Evolutionary conservation across 139 green algal species (phyloP), one percentile per base, ranked within the genome.

Genomic region (Haematococcus lacustris): DNA sequence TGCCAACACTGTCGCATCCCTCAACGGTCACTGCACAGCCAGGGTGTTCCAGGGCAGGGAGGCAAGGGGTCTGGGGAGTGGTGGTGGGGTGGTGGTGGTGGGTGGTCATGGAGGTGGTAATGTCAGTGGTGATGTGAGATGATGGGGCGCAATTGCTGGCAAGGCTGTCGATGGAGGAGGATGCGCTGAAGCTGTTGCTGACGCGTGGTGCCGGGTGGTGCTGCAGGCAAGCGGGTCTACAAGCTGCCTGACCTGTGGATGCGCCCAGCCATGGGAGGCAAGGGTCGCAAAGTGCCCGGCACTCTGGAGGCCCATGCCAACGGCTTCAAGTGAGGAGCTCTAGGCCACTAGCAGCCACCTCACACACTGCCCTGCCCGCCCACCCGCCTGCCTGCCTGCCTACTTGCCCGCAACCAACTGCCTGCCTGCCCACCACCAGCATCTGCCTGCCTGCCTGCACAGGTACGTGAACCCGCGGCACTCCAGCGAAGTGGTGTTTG

Each of bases 291-390:
- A 82, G 77, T 94, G 47, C 87, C 93, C 0, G 95, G 95, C 3
- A 87, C 82, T 3, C 85, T 99, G 71, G 93, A 98, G 80, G 91
- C 90, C 25, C 95, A 99, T 76, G 73, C 81, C 28, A 99, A 99
- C 69, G 95, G 95, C 57, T 98, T 99, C 88, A 74, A 82, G 74
- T 84, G 59, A 28, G 53, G n/a, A 25, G 21, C 21, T 30, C 9
- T 30, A 25, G n/a, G 17, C 9, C 57, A n/a, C n/a, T n/a, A n/a
- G n/a, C n/a, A n/a, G n/a, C n/a, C n/a, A n/a, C n/a, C n/a, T n/a
- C n/a, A 53, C 43, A 53, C 43, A 53, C 43, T 17, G 43, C 43
- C 43, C 9, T 53, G 9, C 9, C 43, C 17, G 43, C 9, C 43
- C 43, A 17, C 17, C 35, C 34, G 3, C n/a, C n/a, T n/a, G n/a